Percentiles rank a stretch among this genome's conserved stretches.
These are phyloP conservation scores for Microcera coccophila DNA, from an alignment of 2,329 filamentous ascomycete genomes.

Conservation along the genomic window DNA sequence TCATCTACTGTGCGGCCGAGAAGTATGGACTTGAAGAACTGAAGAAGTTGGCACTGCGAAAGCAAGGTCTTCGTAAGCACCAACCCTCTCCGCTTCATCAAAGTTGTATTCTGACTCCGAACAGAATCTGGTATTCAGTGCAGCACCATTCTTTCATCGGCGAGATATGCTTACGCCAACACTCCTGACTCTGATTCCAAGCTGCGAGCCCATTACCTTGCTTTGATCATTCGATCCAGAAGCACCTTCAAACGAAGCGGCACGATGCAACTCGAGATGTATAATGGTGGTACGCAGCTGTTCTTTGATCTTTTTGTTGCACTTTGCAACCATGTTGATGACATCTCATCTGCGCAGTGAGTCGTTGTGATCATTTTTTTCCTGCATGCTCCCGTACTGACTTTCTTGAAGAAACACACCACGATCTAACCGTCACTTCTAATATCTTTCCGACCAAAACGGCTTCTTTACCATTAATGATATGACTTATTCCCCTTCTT, in stretches of 20 bases:
- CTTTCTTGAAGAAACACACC: conserved; percentile 35
- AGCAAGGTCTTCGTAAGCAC: conserved; percentile 74
- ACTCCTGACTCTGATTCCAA: conserved; percentile 90
- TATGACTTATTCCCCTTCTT: conserved; percentile 10
- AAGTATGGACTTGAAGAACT: conserved; percentile 80
- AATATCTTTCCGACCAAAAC: conserved; percentile 9
- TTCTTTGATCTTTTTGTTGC: conserved; percentile 95
- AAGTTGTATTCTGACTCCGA: conserved; percentile 8
- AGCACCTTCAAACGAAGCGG: conserved; percentile 89
- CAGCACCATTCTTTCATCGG: conserved; percentile 78
- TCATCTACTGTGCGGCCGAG: conserved; percentile 85
- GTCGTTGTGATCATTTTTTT: conserved; percentile 22
- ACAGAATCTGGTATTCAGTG: conserved; percentile 73
- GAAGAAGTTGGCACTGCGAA: conserved; percentile 78
- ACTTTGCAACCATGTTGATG: conserved; percentile 84
- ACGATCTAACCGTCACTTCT: conserved; percentile 45
- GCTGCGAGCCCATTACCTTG: conserved; percentile 83
- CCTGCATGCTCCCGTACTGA: conserved; percentile 1
- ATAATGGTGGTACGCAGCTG: conserved; percentile 71
- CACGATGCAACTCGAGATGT: conserved; percentile 96
- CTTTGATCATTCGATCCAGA: conserved; percentile 83
- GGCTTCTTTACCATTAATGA: conserved; percentile 23
- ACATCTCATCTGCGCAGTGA: conserved; percentile 56
- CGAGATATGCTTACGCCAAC: conserved; percentile 84
- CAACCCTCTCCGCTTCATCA: neutral